A percentile compares a stretch with the other conserved stretches of the same genome.
These are phyloP conservation scores for Comarum palustre DNA, from an alignment of 306 rosid genomes.

Conservation along the genomic window DNA sequence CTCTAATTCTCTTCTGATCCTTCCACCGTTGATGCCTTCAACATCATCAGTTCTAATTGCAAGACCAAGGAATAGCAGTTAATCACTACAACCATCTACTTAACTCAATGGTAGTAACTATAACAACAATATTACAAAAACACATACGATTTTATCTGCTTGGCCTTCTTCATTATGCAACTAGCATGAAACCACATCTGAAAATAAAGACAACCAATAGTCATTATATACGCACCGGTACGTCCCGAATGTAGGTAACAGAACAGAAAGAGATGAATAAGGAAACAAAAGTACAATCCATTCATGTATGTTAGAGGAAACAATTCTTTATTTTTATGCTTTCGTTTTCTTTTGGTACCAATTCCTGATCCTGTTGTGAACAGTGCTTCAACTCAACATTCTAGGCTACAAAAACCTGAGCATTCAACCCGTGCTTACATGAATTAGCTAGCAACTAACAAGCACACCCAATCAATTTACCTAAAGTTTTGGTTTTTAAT, in stretches of 20 bases:
- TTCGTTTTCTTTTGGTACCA: background rate
- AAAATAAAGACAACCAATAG: conserved; percentile 3
- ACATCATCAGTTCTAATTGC: conserved; percentile 68
- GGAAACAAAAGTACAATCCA: background rate
- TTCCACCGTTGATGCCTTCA: conserved; percentile 97
- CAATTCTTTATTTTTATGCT: background rate
- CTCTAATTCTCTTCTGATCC: conserved; percentile 80
- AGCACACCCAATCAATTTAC: background rate
- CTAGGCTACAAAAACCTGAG: background rate
- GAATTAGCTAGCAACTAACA: background rate
- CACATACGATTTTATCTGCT: conserved; percentile 84
- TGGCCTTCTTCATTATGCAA: conserved; percentile 74
- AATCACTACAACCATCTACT: conserved; percentile 21
- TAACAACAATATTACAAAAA: conserved; percentile 19
- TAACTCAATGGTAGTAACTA: background rate
- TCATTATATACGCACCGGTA: background rate
- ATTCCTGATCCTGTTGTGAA: background rate
- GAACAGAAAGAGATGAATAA: background rate
- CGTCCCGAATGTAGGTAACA: background rate
- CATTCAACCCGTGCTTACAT: background rate
- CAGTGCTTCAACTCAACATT: background rate
- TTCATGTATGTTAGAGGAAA: background rate
- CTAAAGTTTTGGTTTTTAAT: background rate
- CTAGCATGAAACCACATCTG: conserved; percentile 96
- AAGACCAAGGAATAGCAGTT: conserved; percentile 13